Evolutionary conservation across 257 asterid species (phyloP).

Genomic region (Petrea volubilis): DNA sequence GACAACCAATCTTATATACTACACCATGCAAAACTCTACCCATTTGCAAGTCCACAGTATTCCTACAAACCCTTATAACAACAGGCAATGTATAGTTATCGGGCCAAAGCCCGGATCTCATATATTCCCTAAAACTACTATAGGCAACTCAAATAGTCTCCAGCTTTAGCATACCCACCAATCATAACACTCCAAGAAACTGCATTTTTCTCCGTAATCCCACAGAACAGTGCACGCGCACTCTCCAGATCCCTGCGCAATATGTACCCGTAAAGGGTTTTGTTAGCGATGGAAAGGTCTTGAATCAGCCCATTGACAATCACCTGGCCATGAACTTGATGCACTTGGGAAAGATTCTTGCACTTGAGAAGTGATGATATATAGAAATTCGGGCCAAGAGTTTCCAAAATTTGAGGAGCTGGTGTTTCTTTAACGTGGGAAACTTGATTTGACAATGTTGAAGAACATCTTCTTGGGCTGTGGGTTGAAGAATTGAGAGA

Average conservation of each 20-base stretch:
- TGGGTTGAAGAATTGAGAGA: constrained; percentile 24
- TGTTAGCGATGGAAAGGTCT: constrained; percentile 38
- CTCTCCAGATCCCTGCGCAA: constrained; percentile 28
- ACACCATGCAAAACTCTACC: constrained; percentile 47
- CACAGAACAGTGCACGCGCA: constrained; percentile 43
- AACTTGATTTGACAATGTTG: constrained; percentile 7
- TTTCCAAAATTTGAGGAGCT: constrained; percentile 13
- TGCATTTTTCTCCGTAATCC: constrained; percentile 35
- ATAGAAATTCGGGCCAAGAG: constrained; percentile 26
- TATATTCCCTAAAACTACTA: constrained; percentile 45
- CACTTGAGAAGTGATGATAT: constrained; percentile 28
- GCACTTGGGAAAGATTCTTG: constrained; percentile 33
- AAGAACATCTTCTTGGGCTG: constrained; percentile 7
- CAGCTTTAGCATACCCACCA: constrained; percentile 56
- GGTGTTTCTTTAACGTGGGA: constrained; percentile 14
- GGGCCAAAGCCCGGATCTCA: constrained; percentile 46
- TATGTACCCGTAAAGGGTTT: constrained; percentile 40
- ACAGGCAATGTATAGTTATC: constrained; percentile 54
- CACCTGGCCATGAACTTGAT: constrained; percentile 41
- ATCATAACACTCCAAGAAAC: constrained; percentile 65
- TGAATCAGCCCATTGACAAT: constrained; percentile 35
- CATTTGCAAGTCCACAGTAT: constrained; percentile 35
- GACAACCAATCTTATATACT: constrained; percentile 45
- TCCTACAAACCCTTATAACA: constrained; percentile 49
- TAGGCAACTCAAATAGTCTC: constrained; percentile 40